Percentiles rank a stretch among this genome's conserved stretches.
Conservation (phyloP, 768 basidiomycete genomes). For the Xerocomus brunneocitrinus region DNA sequence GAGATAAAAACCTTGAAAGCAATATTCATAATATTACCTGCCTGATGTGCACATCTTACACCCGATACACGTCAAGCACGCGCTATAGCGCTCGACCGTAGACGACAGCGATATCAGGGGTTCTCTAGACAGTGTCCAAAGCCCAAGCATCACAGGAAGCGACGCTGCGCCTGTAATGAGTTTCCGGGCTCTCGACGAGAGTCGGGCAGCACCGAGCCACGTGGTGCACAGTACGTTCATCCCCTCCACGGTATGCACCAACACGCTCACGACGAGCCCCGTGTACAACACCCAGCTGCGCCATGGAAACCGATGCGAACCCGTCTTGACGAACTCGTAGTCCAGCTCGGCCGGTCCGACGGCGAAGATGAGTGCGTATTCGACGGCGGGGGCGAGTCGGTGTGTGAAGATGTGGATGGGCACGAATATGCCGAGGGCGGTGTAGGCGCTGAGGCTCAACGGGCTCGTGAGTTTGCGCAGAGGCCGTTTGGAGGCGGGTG, state of each 20-base stretch:
- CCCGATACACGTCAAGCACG: conserved; percentile 32
- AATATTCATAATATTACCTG: background rate
- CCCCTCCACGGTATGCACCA: conserved; percentile 64
- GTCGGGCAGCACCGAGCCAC: conserved; percentile 27
- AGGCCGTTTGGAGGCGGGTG: conserved; percentile 30
- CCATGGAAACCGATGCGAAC: conserved; percentile 56
- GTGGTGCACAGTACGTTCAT: conserved; percentile 46
- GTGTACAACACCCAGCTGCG: conserved; percentile 60
- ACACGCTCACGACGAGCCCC: conserved; percentile 52
- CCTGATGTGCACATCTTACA: conserved; percentile 18
- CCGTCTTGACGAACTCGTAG: conserved; percentile 79
- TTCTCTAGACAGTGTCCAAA: conserved; percentile 51
- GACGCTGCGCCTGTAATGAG: conserved; percentile 35
- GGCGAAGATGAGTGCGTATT: conserved; percentile 37
- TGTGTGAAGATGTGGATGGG: conserved; percentile 70
- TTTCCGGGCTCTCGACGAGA: conserved; percentile 20
- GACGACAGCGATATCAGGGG: conserved; percentile 53
- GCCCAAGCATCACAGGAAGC: conserved; percentile 53
- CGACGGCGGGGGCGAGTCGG: conserved; percentile 49
- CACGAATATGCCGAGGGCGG: conserved; percentile 47
- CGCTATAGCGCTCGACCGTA: conserved; percentile 29
- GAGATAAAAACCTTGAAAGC: background rate
- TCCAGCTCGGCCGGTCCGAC: conserved; percentile 76
- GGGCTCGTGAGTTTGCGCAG: conserved; percentile 35
- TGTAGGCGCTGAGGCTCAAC: conserved; percentile 63